Evolutionary conservation across 2,329 filamentous ascomycete genomes (phyloP), one percentile per base, ranked within the genome.

Genomic region (Monilinia polystroma): DNA sequence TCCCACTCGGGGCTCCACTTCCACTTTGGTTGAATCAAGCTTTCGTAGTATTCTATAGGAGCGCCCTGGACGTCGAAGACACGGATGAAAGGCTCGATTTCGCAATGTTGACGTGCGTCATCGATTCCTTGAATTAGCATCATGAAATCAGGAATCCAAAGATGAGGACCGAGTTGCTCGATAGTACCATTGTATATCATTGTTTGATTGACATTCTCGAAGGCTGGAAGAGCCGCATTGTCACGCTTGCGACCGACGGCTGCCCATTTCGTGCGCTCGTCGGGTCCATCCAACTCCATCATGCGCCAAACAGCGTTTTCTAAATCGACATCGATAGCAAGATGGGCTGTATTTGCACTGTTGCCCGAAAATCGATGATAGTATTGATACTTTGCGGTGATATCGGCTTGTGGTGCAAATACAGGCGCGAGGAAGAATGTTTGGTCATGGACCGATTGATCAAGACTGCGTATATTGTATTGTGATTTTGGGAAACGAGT

Each of bases 21-120:
- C 58, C 58, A 60, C 3, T 26, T 12, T 2, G 18, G 0, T 10
- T 16, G 12, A 1, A 35, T 5, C 35, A 64, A 18, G 10, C 23
- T 38, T 7, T 49, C 4, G 12, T 2, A 3, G 4, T 45, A 29
- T 3, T 29, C 32, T 26, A 23, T 52, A 3, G 18, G 14, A 6
- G 35, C 18, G 10, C 26, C 8, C 12, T 45, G 26, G 0, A 55
- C 56, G 10, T 64, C 53, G 29, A 56, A 57, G 7, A 67, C 58
- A 6, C 65, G 65, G n/a, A 67, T 43, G 29, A 67, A 67, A 10
- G 65, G 65, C 43, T 67, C 51, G 12, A 55, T n/a, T 41, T 64
- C 49, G 52, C 32, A 18, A 45, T 64, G 29, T 2, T 35, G 5
- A 5, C 38, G 23, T 3, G 53, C 32, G 20, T 20, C 18, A 10